Evolutionary conservation across 2,329 filamentous ascomycete species (phyloP), one percentile per base, ranked within the genome.

Genomic region (Thelonectria rubi): DNA sequence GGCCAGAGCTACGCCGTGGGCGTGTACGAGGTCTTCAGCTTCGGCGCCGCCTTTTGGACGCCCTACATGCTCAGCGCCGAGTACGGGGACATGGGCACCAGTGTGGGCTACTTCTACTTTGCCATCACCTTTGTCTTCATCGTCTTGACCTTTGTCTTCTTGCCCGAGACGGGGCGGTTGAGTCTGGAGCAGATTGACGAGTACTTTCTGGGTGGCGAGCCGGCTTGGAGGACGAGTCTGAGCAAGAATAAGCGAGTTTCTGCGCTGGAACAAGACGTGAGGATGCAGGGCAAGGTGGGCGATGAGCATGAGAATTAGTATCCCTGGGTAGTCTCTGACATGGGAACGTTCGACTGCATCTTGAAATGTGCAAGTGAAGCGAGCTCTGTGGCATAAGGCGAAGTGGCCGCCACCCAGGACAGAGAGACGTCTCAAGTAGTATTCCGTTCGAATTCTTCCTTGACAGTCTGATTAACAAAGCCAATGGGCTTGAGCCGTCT

Each of bases 51-150:
- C 6, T 57, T 57, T 21, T 57, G 55, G 55, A 57, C 55, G 5
- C 55, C 55, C 2, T 57, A 57, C 21, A 57, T 57, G 55, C 10
- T 57, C 15, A 45, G 51, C 11, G 18, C 47, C 3, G 17, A 45
- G 6, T 57, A 57, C 15, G 55, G 55, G 12, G 51, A 57, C 5
- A 57, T 57, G 55, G 55, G 55, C 17, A 57, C 55, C n/a, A 51
- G 51, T 18, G 55, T 57, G 3, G 55, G 55, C 15, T 57, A 57
- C 18, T 57, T 57, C 18, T 57, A 57, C 18, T 26, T 26, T 30
- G 48, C 17, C 8, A 34, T 51, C 18, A 43, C 55, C 7, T 14
- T 51, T 14, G 24, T 45, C 2, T 17, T 57, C 6, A 32, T 50
- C 18, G 39, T 30, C 2, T 24, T 57, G 5, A 45, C 46, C 3